These are phyloP conservation scores for Penicillium goetzii DNA, from an alignment of 495 filamentous ascomycete genomes.

Conservation along the genomic window DNA sequence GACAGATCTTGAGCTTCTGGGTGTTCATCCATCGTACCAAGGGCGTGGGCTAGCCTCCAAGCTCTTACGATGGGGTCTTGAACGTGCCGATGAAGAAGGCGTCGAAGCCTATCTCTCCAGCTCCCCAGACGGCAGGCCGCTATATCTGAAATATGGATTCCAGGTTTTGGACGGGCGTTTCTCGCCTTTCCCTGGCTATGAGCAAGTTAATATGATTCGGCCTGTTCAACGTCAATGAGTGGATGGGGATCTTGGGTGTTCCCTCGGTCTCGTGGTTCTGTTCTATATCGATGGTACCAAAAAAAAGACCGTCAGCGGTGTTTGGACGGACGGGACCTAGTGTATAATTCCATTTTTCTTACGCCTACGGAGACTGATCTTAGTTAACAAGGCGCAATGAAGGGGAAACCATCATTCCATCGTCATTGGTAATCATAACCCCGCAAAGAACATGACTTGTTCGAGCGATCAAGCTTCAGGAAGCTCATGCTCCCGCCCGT, in stretches of 20 bases:
- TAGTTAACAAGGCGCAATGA: no score
- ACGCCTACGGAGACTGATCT: no score
- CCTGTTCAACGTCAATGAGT: slow-evolving; percentile 6
- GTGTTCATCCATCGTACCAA: slow-evolving; percentile 42
- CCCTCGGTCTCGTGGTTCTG: no score
- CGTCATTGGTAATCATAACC: background rate
- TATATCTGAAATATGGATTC: slow-evolving; percentile 45
- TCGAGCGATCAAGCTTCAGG: background rate
- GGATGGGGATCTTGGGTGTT: background rate
- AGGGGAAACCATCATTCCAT: background rate
- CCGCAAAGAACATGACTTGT: background rate
- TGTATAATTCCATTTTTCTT: background rate
- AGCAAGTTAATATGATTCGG: slow-evolving; percentile 29
- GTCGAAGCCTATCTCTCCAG: slow-evolving; percentile 43
- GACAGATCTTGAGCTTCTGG: slow-evolving; percentile 42
- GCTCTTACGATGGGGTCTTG: slow-evolving; percentile 48
- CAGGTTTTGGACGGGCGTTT: slow-evolving; percentile 20
- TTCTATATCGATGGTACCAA: background rate
- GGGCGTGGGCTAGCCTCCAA: slow-evolving; percentile 44
- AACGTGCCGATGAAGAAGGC: slow-evolving; percentile 39
- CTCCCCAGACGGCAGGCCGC: slow-evolving; percentile 34
- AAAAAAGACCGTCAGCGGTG: background rate
- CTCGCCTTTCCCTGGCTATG: slow-evolving; percentile 27
- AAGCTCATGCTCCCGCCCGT: background rate
- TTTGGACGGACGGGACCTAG: background rate